phyloP scores from a whole-genome alignment of 1,139 yeast genomes.

The Kurtzmaniella quercitrusa region DNA sequence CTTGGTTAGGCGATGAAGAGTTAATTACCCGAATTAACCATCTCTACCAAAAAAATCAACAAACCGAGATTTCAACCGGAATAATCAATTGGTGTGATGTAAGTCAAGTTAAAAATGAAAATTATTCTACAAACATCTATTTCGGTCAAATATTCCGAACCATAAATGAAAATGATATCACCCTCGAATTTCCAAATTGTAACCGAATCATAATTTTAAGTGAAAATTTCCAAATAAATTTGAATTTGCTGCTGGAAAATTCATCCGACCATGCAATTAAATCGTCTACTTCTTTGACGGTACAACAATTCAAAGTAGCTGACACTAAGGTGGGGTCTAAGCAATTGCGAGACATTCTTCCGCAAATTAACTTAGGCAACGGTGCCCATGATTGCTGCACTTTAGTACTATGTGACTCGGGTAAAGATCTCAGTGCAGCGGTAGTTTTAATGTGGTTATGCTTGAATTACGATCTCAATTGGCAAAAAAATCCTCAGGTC shows the following conservation, averaged over 20 bases:
- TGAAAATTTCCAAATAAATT: conserved; percentile 14
- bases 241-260: no score
- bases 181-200: conserved; percentile 11
- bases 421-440: conserved; percentile 64
- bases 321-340: conserved; percentile 63
- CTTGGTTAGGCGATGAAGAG: conserved; percentile 28
- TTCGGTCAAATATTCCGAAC: conserved; percentile 25
- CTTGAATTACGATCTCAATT: conserved; percentile 36
- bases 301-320: conserved; percentile 17
- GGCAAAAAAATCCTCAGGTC: conserved; percentile 20
- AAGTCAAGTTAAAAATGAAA: conserved; percentile 10
- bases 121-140: conserved; percentile 21
- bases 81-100: conserved; percentile 10
- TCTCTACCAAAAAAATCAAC: no score
- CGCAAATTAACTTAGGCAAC: conserved; percentile 12
- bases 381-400: conserved; percentile 13
- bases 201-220: conserved; percentile 23
- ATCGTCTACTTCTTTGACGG: neutral
- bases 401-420: conserved; percentile 58
- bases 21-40: conserved; percentile 14
- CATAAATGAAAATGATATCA: conserved; percentile 11
- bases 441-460: conserved; percentile 52
- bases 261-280: neutral
- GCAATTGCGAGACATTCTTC: conserved; percentile 41
- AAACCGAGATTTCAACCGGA: no score